These are phyloP conservation scores for Aspergillus ochraceus DNA, from an alignment of 2,329 filamentous ascomycete genomes.

Conservation along the genomic window DNA sequence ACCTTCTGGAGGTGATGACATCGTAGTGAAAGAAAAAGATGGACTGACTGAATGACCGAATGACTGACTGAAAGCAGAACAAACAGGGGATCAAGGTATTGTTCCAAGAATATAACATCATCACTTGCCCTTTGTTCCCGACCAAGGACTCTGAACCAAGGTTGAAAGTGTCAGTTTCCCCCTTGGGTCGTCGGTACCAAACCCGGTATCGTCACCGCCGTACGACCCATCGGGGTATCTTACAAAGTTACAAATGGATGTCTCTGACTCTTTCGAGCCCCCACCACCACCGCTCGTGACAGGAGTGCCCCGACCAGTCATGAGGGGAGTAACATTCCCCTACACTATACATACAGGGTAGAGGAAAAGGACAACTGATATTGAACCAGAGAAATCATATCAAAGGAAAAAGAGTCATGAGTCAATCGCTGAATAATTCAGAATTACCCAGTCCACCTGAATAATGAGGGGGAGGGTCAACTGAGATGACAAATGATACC, in stretches of 20 bases:
- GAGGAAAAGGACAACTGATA: too few relatives aligned
- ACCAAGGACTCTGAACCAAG: too few relatives aligned
- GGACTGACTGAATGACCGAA: too few relatives aligned
- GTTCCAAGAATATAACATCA: slow-evolving; percentile 5
- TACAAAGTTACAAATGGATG: not conserved
- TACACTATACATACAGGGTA: too few relatives aligned
- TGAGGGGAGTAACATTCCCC: not conserved
- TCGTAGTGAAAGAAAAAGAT: too few relatives aligned
- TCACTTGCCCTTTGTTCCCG: not conserved
- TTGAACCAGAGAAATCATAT: too few relatives aligned
- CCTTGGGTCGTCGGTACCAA: not conserved
- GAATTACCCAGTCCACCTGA: not conserved
- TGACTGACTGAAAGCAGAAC: too few relatives aligned
- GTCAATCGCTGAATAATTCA: not conserved
- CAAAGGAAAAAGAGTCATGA: not conserved
- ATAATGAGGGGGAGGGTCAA: not conserved
- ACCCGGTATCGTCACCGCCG: not conserved
- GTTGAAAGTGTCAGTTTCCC: too few relatives aligned
- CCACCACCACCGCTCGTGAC: not conserved
- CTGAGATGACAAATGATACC: slow-evolving; percentile 1
- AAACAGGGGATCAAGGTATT: not conserved
- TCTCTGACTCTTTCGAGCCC: not conserved
- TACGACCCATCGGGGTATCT: too few relatives aligned
- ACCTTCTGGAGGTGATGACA: too few relatives aligned
- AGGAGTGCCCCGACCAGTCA: not conserved